Evolutionary conservation across 2,329 filamentous ascomycete genomes (phyloP).

Genomic region (Capronia coronata): DNA sequence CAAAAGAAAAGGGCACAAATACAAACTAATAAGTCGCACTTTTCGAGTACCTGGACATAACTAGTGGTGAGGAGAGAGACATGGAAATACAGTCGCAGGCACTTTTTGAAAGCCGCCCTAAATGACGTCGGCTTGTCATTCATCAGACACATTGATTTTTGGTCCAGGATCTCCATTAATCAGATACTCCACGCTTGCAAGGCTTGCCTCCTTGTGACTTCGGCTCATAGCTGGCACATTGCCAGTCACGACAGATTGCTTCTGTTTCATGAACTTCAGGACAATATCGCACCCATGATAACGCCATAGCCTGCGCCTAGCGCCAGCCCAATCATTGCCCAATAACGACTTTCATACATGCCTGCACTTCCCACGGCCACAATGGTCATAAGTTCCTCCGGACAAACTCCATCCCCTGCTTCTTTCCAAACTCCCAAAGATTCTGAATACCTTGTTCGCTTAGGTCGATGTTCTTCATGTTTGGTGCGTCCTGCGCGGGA

Average conservation of each 20-base stretch:
- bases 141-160: neutral
- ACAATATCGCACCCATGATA: neutral
- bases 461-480: slow-evolving; percentile 88
- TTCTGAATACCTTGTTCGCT: slow-evolving; percentile 94
- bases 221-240: neutral
- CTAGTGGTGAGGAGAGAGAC: neutral
- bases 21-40: too few species aligned
- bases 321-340: neutral
- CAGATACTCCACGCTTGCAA: neutral
- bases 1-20: neutral
- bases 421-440: slow-evolving; percentile 86
- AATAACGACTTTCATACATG: neutral
- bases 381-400: slow-evolving; percentile 50
- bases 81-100: neutral
- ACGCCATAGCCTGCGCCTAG: slow-evolving; percentile 9
- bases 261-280: slow-evolving; percentile 9
- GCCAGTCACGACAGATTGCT: neutral
- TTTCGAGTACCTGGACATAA: too few species aligned
- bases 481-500: slow-evolving; percentile 77
- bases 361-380: neutral
- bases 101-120: neutral
- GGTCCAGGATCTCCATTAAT: neutral
- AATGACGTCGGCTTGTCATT: slow-evolving; percentile 15
- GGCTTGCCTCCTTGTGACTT: neutral
- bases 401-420: slow-evolving; percentile 83